A percentile compares a stretch with the other conserved stretches of the same genome.
Evolutionary conservation across 441 rosid species (phyloP).

Genomic region (Omphalea diandra): DNA sequence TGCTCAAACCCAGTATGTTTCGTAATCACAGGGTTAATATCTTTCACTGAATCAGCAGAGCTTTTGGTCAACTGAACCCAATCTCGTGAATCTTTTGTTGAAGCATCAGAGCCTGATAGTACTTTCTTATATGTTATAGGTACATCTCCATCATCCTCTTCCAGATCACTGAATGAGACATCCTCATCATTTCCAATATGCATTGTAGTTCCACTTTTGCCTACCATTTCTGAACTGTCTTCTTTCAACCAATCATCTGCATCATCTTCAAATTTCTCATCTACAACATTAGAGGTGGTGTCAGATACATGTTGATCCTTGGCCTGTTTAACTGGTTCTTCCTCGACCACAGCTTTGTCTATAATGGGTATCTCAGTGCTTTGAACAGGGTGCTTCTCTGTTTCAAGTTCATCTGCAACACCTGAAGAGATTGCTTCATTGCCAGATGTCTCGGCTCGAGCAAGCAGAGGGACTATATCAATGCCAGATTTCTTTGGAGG

Average conservation of each 20-base stretch:
- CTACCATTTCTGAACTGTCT: conserved; percentile 53
- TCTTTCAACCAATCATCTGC: conserved; percentile 91
- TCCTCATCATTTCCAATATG: conserved; percentile 70
- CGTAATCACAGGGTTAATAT: conserved; percentile 30
- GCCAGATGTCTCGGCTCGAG: conserved; percentile 29
- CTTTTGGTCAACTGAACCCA: conserved; percentile 63
- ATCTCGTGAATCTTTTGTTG: conserved; percentile 50
- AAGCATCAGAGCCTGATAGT: conserved; percentile 47
- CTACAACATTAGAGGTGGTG: conserved; percentile 41
- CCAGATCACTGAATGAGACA: conserved; percentile 91
- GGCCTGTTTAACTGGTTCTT: conserved; percentile 35
- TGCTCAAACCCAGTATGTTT: conserved; percentile 34
- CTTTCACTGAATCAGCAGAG: conserved; percentile 43
- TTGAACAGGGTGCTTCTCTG: conserved; percentile 58
- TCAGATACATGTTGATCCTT: conserved; percentile 36
- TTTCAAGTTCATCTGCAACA: conserved; percentile 41
- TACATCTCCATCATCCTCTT: conserved; percentile 68
- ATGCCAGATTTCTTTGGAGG: conserved; percentile 29
- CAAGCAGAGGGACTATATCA: conserved; percentile 26
- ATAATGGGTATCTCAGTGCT: conserved; percentile 53
- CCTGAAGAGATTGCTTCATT: conserved; percentile 30
- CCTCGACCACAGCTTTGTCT: conserved; percentile 75
- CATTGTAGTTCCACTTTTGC: conserved; percentile 37
- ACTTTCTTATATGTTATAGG: conserved; percentile 58
- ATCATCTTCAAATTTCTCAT: conserved; percentile 68